phyloP scores from a whole-genome alignment of 2,329 filamentous ascomycete species.

The Pyrenochaeta sp. region DNA sequence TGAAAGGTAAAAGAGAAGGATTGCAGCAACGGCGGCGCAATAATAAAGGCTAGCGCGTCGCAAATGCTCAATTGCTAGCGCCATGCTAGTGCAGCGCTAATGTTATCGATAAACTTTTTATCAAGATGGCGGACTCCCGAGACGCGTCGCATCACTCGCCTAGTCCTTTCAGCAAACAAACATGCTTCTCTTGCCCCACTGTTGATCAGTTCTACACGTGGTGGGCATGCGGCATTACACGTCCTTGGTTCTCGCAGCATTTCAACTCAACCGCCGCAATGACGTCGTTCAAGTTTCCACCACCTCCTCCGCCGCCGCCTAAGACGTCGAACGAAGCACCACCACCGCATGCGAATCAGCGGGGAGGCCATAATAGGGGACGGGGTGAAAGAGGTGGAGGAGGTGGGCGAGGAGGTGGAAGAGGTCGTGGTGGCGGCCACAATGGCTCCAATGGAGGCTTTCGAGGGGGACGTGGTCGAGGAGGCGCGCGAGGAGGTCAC shows the following conservation, averaged over 20 bases:
- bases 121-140: constrained; percentile 15
- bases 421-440: constrained; percentile 26
- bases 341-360: constrained; percentile 35
- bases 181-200: neutral
- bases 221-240: no score
- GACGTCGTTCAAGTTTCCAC: constrained; percentile 56
- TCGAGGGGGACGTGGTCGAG: constrained; percentile 28
- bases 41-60: constrained; percentile 10
- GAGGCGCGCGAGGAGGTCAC: constrained; percentile 29
- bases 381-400: constrained; percentile 43
- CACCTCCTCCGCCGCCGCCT: constrained; percentile 54
- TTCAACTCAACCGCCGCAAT: constrained; percentile 16
- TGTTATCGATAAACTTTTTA: constrained; percentile 27
- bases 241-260: neutral
- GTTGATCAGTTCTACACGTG: neutral
- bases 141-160: constrained; percentile 19
- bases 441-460: constrained; percentile 11
- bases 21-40: constrained; percentile 16
- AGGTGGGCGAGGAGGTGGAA: constrained; percentile 29
- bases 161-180: neutral
- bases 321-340: constrained; percentile 41
- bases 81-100: constrained; percentile 16
- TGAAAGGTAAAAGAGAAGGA: constrained; percentile 6
- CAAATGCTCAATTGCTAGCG: constrained; percentile 12
- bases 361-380: constrained; percentile 28